Base-by-base conservation (phyloP, 2,329 filamentous ascomycete species). In the Fusarium sp. region DNA sequence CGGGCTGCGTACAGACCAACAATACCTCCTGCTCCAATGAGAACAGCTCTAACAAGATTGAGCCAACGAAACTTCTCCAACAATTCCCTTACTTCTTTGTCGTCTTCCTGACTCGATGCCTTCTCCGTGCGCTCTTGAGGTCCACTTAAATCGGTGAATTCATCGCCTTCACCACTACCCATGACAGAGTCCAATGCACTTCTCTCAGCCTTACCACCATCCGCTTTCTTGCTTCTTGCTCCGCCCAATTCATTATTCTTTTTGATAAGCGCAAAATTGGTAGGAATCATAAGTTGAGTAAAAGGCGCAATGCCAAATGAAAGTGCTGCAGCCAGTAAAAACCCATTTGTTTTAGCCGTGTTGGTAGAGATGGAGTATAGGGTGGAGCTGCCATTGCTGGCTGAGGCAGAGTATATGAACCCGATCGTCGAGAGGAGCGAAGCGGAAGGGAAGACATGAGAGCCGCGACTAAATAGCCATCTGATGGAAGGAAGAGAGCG, bases 61-160 rank as follows among this genome's bases (percentile, higher is more conserved):
- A 53, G n/a, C 45, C 53, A 65, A 1, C 46, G 34, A 3, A 65
- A 65, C 9, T 6, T 65, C 8, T 65, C 60, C 23, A 65, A 7
- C 6, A 65, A 9, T 1, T 14, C 0, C 4, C n/a, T 2, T 0
- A 41, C 44, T 9, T 12, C 41, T 3, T 43, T 6, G 4, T 65
- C 46, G 4, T 59, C 14, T 9, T 65, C 53, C 7, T 2, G 2
- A 1, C 16, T 51, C 0, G 62, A 53, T 1, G 43, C 19, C 2
- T 10, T 8, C 1, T 25, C 4, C 0, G 62, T 53, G 0, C 10
- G 8, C 0, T 60, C 41, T 6, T 49, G 62, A 0, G 60, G 61
- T 1, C 46, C 46, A 11, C 25, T 65, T 0, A 59, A 6, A 8
- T 65, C 53, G 0, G 42, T 39, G 1, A 59, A 53, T 4, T 65